A percentile compares a stretch with the other conserved stretches of the same genome.
Evolutionary conservation across 805 yeast species (phyloP).

Genomic region (Ogataea glucozyma): DNA sequence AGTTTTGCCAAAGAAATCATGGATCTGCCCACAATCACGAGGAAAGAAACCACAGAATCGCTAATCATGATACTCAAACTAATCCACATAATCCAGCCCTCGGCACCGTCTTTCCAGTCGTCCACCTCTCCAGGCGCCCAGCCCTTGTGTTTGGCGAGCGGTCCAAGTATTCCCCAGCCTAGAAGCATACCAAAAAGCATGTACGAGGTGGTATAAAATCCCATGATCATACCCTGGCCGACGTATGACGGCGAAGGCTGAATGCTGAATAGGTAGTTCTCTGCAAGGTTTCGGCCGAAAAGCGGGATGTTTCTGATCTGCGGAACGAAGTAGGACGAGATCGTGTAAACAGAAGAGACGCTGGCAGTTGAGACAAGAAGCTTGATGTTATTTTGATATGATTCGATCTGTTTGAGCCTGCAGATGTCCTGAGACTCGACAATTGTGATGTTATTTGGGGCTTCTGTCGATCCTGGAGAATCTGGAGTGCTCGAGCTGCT

Average conservation of each 20-base stretch:
- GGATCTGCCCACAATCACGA: constrained; percentile 57
- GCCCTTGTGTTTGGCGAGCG: constrained; percentile 61
- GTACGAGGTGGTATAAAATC: constrained; percentile 82
- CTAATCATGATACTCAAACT: constrained; percentile 91
- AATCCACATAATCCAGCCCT: constrained; percentile 97
- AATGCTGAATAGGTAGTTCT: constrained; percentile 74
- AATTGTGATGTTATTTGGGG: constrained; percentile 29
- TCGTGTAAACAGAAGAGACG: constrained; percentile 71
- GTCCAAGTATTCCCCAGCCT: constrained; percentile 94
- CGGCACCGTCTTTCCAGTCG: constrained; percentile 92
- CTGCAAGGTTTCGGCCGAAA: constrained; percentile 67
- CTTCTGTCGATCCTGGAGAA: background rate
- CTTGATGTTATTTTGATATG: constrained; percentile 58
- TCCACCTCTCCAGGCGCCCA: constrained; percentile 93
- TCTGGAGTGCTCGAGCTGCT: no score
- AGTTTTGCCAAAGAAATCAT: constrained; percentile 13
- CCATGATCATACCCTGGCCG: constrained; percentile 98
- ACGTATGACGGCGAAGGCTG: constrained; percentile 97
- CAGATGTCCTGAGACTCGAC: constrained; percentile 38
- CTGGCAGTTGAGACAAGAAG: constrained; percentile 61
- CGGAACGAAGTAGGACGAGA: constrained; percentile 73
- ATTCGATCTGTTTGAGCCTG: constrained; percentile 27
- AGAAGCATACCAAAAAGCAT: constrained; percentile 87
- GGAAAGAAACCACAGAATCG: constrained; percentile 81
- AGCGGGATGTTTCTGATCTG: constrained; percentile 66